Conservation (phyloP, 805 yeast genomes). For the Kuraishia ogatae region DNA sequence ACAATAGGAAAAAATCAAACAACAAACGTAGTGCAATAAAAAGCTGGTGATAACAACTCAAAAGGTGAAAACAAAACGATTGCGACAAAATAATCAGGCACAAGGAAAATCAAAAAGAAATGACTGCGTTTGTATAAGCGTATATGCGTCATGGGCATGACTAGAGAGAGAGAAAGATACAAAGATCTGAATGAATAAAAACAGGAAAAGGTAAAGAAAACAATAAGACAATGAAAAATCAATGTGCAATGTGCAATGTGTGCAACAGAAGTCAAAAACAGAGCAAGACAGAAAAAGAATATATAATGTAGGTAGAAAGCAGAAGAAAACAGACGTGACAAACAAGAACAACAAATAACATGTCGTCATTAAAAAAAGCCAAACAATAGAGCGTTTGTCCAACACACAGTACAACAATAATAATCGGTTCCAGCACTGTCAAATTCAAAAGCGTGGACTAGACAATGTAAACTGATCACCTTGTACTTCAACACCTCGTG, state of each 20-base stretch:
- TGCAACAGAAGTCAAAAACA: conserved; percentile 1
- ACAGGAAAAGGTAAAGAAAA: not conserved
- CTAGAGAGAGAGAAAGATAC: not conserved
- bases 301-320: not conserved
- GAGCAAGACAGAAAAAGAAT: not conserved
- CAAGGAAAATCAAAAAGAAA: conserved; percentile 2
- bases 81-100: not conserved
- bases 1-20: conserved; percentile 2
- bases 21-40: not conserved
- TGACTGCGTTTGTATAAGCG: not conserved
- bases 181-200: not conserved
- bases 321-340: not conserved
- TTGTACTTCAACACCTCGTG: too few species aligned
- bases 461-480: too few species aligned
- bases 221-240: not conserved
- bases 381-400: conserved; percentile 24
- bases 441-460: too few species aligned
- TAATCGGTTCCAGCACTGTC: too few species aligned
- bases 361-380: conserved; percentile 25
- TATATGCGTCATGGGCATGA: not conserved
- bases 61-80: not conserved
- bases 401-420: too few species aligned
- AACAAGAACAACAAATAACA: not conserved
- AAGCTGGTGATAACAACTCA: conserved; percentile 1
- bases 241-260: not conserved